Evolutionary conservation across 306 rosid species (phyloP).

Genomic region (Gastrolobium villosum): DNA sequence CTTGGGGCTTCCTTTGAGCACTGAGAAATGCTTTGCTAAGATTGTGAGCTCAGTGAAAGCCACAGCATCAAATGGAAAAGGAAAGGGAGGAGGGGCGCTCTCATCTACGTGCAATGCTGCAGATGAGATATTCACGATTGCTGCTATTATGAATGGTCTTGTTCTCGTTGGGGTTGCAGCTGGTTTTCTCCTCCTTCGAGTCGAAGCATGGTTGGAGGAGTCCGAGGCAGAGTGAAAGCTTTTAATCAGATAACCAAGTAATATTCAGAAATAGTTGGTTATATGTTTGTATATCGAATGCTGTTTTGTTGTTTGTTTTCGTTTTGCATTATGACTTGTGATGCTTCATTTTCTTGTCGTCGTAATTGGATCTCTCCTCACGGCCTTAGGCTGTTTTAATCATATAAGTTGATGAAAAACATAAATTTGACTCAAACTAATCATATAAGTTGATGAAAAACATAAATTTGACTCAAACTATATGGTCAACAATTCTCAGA

Average conservation of each 20-base stretch:
- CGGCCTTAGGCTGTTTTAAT: not conserved
- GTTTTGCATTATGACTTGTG: not conserved
- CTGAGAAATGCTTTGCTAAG: conserved; percentile 51
- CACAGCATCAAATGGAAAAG: conserved; percentile 7
- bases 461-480: not conserved
- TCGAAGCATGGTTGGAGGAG: conserved; percentile 54
- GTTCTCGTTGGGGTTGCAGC: conserved; percentile 53
- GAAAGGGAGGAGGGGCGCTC: conserved; percentile 51
- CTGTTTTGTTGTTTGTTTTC: conserved; percentile 2
- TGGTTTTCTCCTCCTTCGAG: conserved; percentile 53
- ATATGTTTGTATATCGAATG: conserved; percentile 18
- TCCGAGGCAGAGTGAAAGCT: conserved; percentile 41
- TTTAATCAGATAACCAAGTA: not conserved
- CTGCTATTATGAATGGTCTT: conserved; percentile 48
- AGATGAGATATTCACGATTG: conserved; percentile 49
- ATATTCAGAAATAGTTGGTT: conserved; percentile 3
- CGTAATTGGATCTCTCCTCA: conserved; percentile 7
- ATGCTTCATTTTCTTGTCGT: not conserved
- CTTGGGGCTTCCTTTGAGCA: conserved; percentile 49
- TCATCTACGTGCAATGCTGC: conserved; percentile 54
- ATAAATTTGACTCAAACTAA: not conserved
- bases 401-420: not conserved
- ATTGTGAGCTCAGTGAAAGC: conserved; percentile 43
- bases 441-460: not conserved
- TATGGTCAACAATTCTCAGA: not conserved